Percentiles rank a stretch among this genome's conserved stretches.
Evolutionary conservation across 305 asterid genomes (phyloP).

Genomic region (Euphrasia arctica): DNA sequence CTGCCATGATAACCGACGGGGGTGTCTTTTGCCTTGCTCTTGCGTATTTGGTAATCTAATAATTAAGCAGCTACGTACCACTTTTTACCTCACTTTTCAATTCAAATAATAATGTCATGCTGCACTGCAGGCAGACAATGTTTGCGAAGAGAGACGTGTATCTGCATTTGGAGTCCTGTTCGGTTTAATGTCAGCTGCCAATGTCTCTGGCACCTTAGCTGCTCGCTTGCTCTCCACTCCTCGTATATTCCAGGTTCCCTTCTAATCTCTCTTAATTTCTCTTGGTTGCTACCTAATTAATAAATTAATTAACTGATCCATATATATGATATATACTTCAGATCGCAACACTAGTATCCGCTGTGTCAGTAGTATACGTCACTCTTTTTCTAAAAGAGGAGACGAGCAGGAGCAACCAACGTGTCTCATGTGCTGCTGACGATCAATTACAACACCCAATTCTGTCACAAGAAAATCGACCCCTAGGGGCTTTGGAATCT

Average conservation of each 20-base stretch:
- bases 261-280: too few relatives aligned
- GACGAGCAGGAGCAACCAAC: conserved; percentile 13
- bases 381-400: conserved; percentile 40
- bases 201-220: conserved; percentile 49
- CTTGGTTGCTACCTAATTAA: too few relatives aligned
- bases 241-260: conserved; percentile 60
- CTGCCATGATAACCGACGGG: conserved; percentile 49
- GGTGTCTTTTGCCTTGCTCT: conserved; percentile 48
- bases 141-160: conserved; percentile 41
- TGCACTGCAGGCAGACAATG: conserved; percentile 67
- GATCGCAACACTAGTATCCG: conserved; percentile 44
- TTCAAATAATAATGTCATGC: too few relatives aligned
- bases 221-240: conserved; percentile 49
- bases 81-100: too few relatives aligned
- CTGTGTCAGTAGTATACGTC: conserved; percentile 36
- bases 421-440: too few relatives aligned
- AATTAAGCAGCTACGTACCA: too few relatives aligned
- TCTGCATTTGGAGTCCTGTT: conserved; percentile 53
- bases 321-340: too few relatives aligned
- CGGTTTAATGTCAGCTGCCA: conserved; percentile 44
- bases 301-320: too few relatives aligned
- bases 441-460: conserved; percentile 40
- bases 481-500: too few relatives aligned
- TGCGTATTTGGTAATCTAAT: conserved; percentile 58
- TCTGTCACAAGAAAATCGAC: too few relatives aligned